phyloP scores from a whole-genome alignment of 2,329 filamentous ascomycete genomes.

The Colletotrichum trifolii region DNA sequence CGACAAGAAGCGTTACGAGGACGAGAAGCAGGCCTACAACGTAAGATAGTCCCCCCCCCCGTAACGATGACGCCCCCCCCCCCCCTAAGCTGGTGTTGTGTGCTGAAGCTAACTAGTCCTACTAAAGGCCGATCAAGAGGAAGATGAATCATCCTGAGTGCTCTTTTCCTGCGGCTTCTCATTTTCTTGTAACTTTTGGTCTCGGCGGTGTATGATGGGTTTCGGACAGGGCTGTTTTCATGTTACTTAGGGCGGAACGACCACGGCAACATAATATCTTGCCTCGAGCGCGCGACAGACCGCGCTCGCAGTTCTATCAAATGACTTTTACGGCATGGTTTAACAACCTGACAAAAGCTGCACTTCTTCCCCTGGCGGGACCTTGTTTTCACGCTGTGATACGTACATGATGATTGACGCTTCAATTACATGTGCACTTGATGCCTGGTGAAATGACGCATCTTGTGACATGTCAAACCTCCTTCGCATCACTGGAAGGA shows the following conservation, averaged over 20 bases:
- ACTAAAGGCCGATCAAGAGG: slow-evolving; percentile 65
- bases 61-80: neutral
- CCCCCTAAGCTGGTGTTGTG: slow-evolving; percentile 1
- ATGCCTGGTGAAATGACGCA: too few species aligned
- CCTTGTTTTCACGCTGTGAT: too few species aligned
- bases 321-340: too few species aligned
- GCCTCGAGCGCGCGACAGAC: too few species aligned
- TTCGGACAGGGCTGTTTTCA: slow-evolving; percentile 40
- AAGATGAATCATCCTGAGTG: slow-evolving; percentile 61
- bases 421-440: too few species aligned
- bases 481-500: too few species aligned
- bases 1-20: slow-evolving; percentile 99
- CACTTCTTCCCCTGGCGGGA: too few species aligned
- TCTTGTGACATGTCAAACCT: too few species aligned
- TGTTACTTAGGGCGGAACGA: slow-evolving; percentile 25
- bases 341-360: too few species aligned
- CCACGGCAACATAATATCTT: neutral
- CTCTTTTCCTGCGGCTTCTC: slow-evolving; percentile 32
- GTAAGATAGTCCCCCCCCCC: slow-evolving; percentile 63
- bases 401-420: too few species aligned
- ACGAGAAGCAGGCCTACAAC: slow-evolving; percentile 95
- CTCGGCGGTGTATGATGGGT: slow-evolving; percentile 56
- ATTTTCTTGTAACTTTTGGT: slow-evolving; percentile 42
- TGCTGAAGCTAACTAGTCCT: slow-evolving; percentile 44
- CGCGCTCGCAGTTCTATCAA: too few species aligned